A percentile compares a stretch with the other conserved stretches of the same genome.
Evolutionary conservation across 805 yeast species (phyloP).

Genomic region (Metschnikowia santaceciliae): DNA sequence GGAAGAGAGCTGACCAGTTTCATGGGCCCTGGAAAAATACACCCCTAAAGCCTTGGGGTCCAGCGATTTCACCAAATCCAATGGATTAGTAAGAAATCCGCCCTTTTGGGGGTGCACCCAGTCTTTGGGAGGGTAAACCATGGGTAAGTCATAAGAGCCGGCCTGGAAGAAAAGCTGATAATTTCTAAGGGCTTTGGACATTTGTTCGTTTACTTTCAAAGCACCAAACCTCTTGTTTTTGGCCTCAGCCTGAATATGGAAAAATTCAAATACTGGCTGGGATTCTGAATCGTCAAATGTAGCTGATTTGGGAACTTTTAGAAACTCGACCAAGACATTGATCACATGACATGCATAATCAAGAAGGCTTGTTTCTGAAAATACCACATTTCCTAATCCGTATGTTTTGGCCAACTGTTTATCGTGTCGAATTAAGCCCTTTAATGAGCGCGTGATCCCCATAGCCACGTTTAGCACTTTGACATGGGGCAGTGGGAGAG

Average conservation of each 20-base stretch:
- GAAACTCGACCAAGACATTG: conserved; percentile 15
- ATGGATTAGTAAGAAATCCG: conserved; percentile 28
- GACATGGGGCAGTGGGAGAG: conserved; percentile 17
- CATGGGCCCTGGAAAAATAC: conserved; percentile 25
- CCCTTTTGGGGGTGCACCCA: conserved; percentile 35
- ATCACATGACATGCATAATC: conserved; percentile 18
- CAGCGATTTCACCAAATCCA: conserved; percentile 22
- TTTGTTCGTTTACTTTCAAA: conserved; percentile 9
- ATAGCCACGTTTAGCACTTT: conserved; percentile 17
- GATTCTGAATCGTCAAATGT: not conserved
- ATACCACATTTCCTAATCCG: conserved; percentile 4
- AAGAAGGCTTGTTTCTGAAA: conserved; percentile 18
- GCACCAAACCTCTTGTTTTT: conserved; percentile 9
- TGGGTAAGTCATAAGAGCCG: conserved; percentile 25
- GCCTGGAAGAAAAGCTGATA: conserved; percentile 11
- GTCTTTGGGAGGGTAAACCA: conserved; percentile 35
- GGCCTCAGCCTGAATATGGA: conserved; percentile 2
- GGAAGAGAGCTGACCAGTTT: conserved; percentile 31
- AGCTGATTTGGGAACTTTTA: conserved; percentile 10
- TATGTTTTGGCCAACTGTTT: not conserved
- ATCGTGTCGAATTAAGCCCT: conserved; percentile 1
- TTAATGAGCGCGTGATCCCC: not conserved
- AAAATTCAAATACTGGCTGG: conserved; percentile 4
- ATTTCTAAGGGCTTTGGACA: conserved; percentile 7
- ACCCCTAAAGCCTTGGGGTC: conserved; percentile 15